phyloP scores from a whole-genome alignment of 106 monocot genomes.

The Xerophyta viscosa region DNA sequence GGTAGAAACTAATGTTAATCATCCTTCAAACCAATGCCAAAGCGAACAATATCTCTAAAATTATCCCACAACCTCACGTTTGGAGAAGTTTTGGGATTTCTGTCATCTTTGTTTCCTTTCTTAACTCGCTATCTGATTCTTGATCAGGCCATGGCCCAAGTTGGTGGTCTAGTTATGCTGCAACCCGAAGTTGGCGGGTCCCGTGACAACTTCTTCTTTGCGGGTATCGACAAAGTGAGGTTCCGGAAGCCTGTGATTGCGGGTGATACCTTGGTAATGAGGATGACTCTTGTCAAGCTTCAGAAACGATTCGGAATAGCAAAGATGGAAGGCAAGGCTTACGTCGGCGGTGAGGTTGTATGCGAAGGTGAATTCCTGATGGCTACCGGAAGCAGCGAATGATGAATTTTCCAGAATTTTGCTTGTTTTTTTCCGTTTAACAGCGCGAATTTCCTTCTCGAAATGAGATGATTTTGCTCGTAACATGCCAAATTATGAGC shows the following conservation, averaged over 20 bases:
- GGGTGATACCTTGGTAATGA: constrained; percentile 88
- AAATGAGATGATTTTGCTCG: too few relatives aligned
- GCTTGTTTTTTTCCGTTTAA: too few relatives aligned
- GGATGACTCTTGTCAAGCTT: constrained; percentile 77
- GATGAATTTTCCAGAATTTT: too few relatives aligned
- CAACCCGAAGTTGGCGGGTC: constrained; percentile 91
- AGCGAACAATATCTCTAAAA: too few relatives aligned
- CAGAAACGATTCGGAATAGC: constrained; percentile 90
- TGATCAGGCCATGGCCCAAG: constrained; percentile 86
- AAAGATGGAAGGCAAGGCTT: constrained; percentile 97
- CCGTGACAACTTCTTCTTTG: constrained; percentile 88
- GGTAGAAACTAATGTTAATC: too few relatives aligned
- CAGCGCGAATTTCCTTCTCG: too few relatives aligned
- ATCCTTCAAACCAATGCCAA: too few relatives aligned
- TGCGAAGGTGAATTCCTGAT: constrained; percentile 91
- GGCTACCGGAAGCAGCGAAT: constrained; percentile 49
- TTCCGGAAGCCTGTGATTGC: constrained; percentile 93
- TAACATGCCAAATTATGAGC: too few relatives aligned
- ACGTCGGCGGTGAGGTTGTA: constrained; percentile 80
- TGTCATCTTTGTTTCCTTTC: not conserved
- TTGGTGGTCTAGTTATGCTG: constrained; percentile 89
- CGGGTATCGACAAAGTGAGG: constrained; percentile 92
- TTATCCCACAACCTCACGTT: too few relatives aligned
- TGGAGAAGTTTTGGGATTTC: too few relatives aligned
- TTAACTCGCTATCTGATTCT: not conserved